Conservation (phyloP, 2,329 filamentous ascomycete genomes). For the Fusarium sp. region DNA sequence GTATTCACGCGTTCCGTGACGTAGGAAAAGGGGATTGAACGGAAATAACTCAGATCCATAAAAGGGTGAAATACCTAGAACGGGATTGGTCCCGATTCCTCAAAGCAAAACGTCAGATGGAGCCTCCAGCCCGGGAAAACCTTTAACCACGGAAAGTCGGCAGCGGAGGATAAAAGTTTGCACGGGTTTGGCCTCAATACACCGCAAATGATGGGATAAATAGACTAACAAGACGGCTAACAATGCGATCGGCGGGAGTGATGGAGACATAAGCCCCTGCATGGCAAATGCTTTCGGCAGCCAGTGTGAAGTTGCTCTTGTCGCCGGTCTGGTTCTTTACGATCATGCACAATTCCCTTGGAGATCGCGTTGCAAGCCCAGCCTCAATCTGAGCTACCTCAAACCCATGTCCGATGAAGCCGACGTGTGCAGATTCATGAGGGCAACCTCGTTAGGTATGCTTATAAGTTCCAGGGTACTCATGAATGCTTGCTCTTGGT, state of each 20-base stretch:
- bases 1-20: neutral
- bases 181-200: neutral
- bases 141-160: constrained; percentile 21
- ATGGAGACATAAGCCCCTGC: neutral
- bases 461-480: no score
- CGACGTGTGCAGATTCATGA: no score
- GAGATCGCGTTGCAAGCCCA: no score
- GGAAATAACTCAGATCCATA: neutral
- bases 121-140: constrained; percentile 11
- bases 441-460: no score
- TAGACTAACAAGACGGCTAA: neutral
- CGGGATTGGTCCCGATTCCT: neutral
- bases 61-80: neutral
- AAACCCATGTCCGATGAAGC: no score
- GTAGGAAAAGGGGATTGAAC: neutral
- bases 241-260: neutral
- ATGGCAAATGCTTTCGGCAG: neutral
- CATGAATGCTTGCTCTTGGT: no score
- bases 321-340: no score
- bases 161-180: neutral
- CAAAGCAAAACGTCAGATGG: neutral
- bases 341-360: no score
- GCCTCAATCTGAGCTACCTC: no score
- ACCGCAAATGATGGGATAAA: neutral
- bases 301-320: no score